Conservation (phyloP, 345 rosid species). For the Ailanthus altissimus region DNA sequence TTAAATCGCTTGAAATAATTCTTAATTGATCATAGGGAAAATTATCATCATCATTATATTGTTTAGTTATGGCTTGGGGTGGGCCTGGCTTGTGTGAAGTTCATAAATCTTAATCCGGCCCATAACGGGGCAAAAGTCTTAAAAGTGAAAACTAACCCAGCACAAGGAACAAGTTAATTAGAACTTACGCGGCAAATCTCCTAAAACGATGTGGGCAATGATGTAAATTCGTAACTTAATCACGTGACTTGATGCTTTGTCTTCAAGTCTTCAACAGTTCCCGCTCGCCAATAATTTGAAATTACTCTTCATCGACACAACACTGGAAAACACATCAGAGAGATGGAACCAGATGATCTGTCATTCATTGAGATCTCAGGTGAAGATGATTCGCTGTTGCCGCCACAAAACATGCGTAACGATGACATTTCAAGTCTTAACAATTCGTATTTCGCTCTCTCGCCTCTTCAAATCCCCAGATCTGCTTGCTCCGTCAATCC, state of each 20-base stretch:
- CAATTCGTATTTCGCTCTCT: slow-evolving; percentile 50
- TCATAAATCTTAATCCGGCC: not conserved
- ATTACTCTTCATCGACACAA: not conserved
- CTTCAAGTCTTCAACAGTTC: slow-evolving; percentile 9
- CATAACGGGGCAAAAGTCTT: not conserved
- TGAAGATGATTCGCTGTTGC: slow-evolving; percentile 60
- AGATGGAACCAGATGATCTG: slow-evolving; percentile 62
- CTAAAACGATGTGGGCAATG: not conserved
- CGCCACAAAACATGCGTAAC: slow-evolving; percentile 37
- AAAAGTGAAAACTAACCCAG: not conserved
- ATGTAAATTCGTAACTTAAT: not conserved
- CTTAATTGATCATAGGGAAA: not conserved
- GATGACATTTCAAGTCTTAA: slow-evolving; percentile 28
- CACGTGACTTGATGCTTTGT: slow-evolving; percentile 16
- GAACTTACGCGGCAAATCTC: not conserved
- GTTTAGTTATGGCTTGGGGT: too few relatives aligned
- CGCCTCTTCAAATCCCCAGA: slow-evolving; percentile 62
- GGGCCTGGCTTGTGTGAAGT: too few relatives aligned
- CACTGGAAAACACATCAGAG: not conserved
- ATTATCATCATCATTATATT: not conserved
- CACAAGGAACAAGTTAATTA: not conserved
- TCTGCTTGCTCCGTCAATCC: slow-evolving; percentile 31
- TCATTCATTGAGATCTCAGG: slow-evolving; percentile 63
- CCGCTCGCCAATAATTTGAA: slow-evolving; percentile 38
- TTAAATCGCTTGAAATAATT: not conserved